Conservation (phyloP, 768 basidiomycete species). For the Leccinum uliginosum region DNA sequence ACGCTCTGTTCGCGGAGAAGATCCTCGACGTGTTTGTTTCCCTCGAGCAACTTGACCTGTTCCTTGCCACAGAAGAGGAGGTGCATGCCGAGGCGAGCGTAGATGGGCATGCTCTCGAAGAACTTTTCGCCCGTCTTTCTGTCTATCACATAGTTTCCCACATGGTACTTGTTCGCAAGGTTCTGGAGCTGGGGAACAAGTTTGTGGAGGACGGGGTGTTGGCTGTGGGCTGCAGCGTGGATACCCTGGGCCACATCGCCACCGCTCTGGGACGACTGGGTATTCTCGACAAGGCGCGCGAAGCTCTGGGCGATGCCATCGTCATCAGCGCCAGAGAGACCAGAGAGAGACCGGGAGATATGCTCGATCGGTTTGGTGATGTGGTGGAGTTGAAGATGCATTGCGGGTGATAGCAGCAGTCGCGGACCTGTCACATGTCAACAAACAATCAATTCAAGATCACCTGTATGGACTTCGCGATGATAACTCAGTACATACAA, state of each 20-base stretch:
- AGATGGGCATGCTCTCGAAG: conserved; percentile 76
- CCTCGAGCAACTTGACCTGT: conserved; percentile 46
- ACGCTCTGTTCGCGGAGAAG: conserved; percentile 53
- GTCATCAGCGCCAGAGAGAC: conserved; percentile 13
- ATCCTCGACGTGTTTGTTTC: conserved; percentile 42
- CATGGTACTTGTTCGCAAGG: conserved; percentile 48
- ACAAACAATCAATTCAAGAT: too few relatives aligned
- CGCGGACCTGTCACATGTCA: neutral
- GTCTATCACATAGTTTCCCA: conserved; percentile 55
- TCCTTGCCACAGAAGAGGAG: conserved; percentile 60
- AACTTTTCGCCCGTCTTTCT: conserved; percentile 46
- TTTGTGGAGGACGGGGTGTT: conserved; percentile 39
- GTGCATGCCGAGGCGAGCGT: conserved; percentile 71
- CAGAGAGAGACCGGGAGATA: conserved; percentile 13
- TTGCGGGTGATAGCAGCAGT: conserved; percentile 5
- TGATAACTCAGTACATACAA: too few relatives aligned
- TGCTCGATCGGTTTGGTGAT: conserved; percentile 29
- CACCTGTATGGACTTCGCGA: too few relatives aligned
- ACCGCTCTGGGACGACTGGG: conserved; percentile 5
- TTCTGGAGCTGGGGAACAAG: conserved; percentile 54
- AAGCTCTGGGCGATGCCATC: conserved; percentile 22
- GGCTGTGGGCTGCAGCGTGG: conserved; percentile 32
- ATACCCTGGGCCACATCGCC: conserved; percentile 25
- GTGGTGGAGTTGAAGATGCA: conserved; percentile 14
- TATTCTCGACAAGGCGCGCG: conserved; percentile 17